phyloP scores from a whole-genome alignment of 352 stramenopile species.

The Albugo candida region DNA sequence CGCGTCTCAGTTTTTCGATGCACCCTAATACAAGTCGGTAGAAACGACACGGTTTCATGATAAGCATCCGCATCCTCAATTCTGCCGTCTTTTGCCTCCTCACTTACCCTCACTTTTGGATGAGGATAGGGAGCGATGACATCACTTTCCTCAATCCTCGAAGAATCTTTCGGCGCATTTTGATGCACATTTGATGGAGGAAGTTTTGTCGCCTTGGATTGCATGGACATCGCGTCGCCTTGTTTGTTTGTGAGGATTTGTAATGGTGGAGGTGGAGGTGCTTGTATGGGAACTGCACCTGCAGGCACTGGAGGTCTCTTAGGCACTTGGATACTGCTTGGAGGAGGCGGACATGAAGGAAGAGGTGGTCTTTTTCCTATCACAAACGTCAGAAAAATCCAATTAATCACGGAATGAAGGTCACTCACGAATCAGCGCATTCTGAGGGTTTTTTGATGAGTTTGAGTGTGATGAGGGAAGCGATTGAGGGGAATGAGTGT shows the following conservation, averaged over 20 bases:
- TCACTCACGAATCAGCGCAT: constrained; percentile 1
- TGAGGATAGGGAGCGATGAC: too few species aligned
- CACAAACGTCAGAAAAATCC: constrained; percentile 9
- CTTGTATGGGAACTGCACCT: constrained; percentile 13
- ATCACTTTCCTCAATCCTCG: too few species aligned
- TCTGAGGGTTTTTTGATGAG: neutral
- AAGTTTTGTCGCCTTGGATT: neutral
- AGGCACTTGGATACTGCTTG: constrained; percentile 40
- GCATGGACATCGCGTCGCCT: neutral
- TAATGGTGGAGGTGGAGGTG: constrained; percentile 3
- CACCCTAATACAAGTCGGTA: too few species aligned
- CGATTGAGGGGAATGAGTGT: constrained; percentile 10
- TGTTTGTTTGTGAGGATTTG: neutral
- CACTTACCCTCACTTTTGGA: too few species aligned
- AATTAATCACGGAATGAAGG: constrained; percentile 1
- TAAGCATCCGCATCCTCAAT: too few species aligned
- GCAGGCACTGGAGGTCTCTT: constrained; percentile 26
- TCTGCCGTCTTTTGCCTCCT: too few species aligned
- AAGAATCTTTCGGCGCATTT: too few species aligned
- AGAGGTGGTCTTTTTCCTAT: constrained; percentile 44
- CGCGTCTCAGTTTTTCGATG: too few species aligned
- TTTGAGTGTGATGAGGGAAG: neutral
- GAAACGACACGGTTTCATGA: too few species aligned
- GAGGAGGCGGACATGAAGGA: constrained; percentile 25
- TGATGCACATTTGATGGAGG: neutral